Conservation (phyloP, 2,329 filamentous ascomycete species). For the Fusarium sp. region DNA sequence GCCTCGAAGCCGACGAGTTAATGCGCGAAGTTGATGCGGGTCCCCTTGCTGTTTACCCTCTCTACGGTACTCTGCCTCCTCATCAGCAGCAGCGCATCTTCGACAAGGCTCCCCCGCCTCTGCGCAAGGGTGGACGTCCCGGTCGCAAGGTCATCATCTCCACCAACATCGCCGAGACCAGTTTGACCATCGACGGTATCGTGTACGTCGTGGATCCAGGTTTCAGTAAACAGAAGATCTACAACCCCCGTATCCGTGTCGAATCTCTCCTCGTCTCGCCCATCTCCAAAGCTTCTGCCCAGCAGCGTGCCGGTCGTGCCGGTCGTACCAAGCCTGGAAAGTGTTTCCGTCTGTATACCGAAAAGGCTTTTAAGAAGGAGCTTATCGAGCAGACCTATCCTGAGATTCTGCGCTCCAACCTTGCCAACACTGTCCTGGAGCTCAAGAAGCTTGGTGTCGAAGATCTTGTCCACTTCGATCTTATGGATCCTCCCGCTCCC, state of each 20-base stretch:
- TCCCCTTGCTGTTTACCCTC: slow-evolving; percentile 88
- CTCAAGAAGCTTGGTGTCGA: slow-evolving; percentile 97
- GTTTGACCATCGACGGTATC: slow-evolving; percentile 97
- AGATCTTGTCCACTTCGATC: slow-evolving; percentile 96
- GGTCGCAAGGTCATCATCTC: slow-evolving; percentile 95
- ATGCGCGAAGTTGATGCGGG: slow-evolving; percentile 91
- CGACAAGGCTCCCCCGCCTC: slow-evolving; percentile 82
- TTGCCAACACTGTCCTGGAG: slow-evolving; percentile 94
- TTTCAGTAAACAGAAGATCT: slow-evolving; percentile 99
- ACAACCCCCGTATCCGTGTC: slow-evolving; percentile 95
- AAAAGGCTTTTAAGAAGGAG: slow-evolving; percentile 96
- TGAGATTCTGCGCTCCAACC: slow-evolving; percentile 93
- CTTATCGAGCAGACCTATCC: slow-evolving; percentile 97
- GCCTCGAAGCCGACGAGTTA: slow-evolving; percentile 91
- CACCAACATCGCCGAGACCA: slow-evolving; percentile 98
- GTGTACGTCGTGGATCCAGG: slow-evolving; percentile 99
- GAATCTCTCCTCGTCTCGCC: slow-evolving; percentile 98
- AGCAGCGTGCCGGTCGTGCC: slow-evolving; percentile 98
- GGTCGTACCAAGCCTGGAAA: slow-evolving; percentile 98
- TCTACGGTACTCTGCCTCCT: slow-evolving; percentile 94
- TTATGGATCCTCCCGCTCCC: slow-evolving; percentile 98
- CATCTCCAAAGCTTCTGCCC: slow-evolving; percentile 96
- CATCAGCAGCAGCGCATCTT: slow-evolving; percentile 96
- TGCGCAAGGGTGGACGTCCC: slow-evolving; percentile 80
- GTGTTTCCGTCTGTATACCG: slow-evolving; percentile 97